These are phyloP conservation scores for Murraya koenigii DNA, from an alignment of 345 rosid genomes.

Conservation along the genomic window DNA sequence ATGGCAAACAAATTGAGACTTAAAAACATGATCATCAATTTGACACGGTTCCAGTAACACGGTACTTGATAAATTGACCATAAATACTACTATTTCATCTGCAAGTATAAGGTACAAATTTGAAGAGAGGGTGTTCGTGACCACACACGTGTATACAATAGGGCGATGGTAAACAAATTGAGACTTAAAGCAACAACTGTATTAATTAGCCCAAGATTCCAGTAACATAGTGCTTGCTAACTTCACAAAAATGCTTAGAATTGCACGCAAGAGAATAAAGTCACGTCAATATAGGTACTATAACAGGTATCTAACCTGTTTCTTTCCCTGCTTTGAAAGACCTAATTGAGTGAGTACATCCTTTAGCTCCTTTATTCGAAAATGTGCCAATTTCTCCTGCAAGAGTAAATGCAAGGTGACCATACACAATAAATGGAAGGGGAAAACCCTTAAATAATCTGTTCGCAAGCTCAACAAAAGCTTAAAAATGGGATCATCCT, in stretches of 20 bases:
- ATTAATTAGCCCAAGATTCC: background rate
- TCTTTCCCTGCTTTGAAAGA: conserved; percentile 96
- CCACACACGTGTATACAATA: background rate
- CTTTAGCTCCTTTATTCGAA: conserved; percentile 95
- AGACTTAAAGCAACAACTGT: background rate
- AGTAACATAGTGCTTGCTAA: background rate
- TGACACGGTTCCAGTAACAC: background rate
- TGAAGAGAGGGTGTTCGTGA: background rate
- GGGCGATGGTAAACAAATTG: background rate
- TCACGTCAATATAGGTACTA: background rate
- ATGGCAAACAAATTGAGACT: background rate
- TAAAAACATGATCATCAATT: background rate
- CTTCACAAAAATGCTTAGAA: background rate
- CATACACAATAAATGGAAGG: background rate
- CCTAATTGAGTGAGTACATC: conserved; percentile 86
- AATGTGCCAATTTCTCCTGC: conserved; percentile 77
- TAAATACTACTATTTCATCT: background rate
- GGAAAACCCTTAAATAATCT: background rate
- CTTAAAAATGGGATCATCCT: background rate
- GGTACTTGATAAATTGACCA: background rate
- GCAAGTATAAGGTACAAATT: background rate
- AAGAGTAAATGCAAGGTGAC: conserved; percentile 4
- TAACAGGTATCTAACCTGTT: conserved; percentile 54
- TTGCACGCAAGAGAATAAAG: background rate
- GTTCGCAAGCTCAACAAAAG: background rate